Evolutionary conservation across 306 rosid genomes (phyloP).

Genomic region (Cucurbita ficifolia): DNA sequence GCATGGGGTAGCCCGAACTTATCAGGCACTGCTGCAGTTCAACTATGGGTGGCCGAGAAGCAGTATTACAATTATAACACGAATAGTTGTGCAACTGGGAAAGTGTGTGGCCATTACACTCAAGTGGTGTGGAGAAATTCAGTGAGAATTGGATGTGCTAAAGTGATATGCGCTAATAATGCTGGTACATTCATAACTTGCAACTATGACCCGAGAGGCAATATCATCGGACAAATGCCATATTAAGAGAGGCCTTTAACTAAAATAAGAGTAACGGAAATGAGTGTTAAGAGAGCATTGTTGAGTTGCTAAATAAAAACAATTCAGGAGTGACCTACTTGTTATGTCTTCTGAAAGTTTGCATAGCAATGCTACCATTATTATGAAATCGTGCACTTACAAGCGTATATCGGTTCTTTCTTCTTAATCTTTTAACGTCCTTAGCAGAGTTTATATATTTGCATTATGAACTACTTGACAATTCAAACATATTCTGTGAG

Average conservation of each 20-base stretch:
- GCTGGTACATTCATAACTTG: conserved; percentile 10
- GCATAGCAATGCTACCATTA: no score
- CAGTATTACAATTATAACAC: not conserved
- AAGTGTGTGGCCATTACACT: conserved; percentile 20
- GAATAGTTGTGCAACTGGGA: not conserved
- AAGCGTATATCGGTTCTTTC: no score
- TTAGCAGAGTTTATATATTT: no score
- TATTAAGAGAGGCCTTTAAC: not conserved
- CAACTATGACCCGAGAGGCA: conserved; percentile 16
- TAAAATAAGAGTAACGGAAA: no score
- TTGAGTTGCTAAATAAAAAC: no score
- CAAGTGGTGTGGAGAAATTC: conserved; percentile 4
- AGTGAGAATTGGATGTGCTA: not conserved
- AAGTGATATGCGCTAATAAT: conserved; percentile 6
- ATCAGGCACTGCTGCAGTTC: conserved; percentile 9
- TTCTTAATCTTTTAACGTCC: no score
- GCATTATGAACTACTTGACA: no score
- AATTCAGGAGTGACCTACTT: no score
- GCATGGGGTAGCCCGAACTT: conserved; percentile 19
- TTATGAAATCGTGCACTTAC: no score
- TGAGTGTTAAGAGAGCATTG: not conserved
- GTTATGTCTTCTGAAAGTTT: no score
- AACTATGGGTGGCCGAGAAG: conserved; percentile 14
- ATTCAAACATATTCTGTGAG: no score
- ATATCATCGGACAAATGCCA: not conserved